Evolutionary conservation across 148 eudicot genomes (phyloP).

Genomic region (Chenopodium suecicum): DNA sequence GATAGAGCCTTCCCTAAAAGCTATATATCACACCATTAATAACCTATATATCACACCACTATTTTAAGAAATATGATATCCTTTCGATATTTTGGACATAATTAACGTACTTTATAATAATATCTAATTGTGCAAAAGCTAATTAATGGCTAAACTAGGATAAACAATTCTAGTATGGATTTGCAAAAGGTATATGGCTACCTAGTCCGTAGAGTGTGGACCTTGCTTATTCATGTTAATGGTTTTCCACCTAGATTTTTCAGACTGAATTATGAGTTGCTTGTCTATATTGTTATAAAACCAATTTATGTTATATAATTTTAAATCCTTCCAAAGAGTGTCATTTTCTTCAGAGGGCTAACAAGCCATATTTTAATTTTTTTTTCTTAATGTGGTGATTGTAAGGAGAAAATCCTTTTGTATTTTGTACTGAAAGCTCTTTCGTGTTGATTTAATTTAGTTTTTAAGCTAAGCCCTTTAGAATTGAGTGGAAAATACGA

Average conservation of each 20-base stretch:
- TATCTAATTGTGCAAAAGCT: neutral
- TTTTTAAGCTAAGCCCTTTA: too few species aligned
- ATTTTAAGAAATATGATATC: too few species aligned
- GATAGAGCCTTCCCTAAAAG: too few species aligned
- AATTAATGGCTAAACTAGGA: neutral
- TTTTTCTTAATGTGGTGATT: neutral
- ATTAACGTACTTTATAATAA: too few species aligned
- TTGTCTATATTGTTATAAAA: too few species aligned
- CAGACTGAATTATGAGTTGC: neutral
- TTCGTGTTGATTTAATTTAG: too few species aligned
- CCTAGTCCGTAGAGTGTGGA: neutral
- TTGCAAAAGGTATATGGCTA: neutral
- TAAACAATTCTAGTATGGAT: neutral
- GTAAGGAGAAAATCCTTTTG: too few species aligned
- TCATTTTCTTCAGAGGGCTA: neutral
- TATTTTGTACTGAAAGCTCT: too few species aligned
- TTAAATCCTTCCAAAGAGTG: neutral
- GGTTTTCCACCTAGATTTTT: neutral
- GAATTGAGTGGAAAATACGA: too few species aligned
- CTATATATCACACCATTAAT: too few species aligned
- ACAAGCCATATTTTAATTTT: neutral
- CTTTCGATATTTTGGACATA: too few species aligned
- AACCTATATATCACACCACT: too few species aligned
- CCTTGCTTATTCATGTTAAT: neutral
- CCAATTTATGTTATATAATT: neutral